Percentiles rank a stretch among this genome's conserved stretches.
Conservation (phyloP, 164 flowering plant genomes). For the Piper longum region DNA sequence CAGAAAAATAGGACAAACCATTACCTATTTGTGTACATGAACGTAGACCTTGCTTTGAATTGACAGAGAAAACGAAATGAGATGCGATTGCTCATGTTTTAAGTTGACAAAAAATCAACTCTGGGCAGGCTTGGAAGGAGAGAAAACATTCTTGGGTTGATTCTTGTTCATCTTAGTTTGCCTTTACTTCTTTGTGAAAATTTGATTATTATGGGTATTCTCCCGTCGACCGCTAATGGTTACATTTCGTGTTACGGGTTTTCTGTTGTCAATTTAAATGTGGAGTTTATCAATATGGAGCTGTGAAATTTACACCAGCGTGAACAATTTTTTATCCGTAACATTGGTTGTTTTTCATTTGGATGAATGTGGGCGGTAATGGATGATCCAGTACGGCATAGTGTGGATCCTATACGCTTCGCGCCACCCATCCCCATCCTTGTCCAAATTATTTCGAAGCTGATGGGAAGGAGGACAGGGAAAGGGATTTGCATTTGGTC, state of each 20-base stretch:
- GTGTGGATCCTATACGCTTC: not conserved
- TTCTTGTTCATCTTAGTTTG: too few species aligned
- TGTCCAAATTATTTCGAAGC: not conserved
- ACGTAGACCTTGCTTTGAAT: not conserved
- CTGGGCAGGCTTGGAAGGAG: too few species aligned
- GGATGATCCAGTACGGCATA: not conserved
- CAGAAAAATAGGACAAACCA: slow-evolving; percentile 1
- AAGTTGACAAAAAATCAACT: not conserved
- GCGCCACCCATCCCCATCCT: not conserved
- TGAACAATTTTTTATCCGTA: too few species aligned
- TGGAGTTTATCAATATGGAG: too few species aligned
- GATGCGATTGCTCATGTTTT: not conserved
- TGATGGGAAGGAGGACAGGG: not conserved
- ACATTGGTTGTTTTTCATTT: too few species aligned
- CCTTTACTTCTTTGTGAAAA: too few species aligned
- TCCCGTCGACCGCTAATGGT: too few species aligned
- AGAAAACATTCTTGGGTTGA: too few species aligned
- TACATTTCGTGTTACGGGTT: too few species aligned
- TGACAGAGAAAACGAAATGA: not conserved
- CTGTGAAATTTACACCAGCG: too few species aligned
- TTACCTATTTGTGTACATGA: not conserved
- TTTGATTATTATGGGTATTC: too few species aligned
- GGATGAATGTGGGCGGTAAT: not conserved
- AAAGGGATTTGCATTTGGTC: not conserved
- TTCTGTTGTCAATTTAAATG: too few species aligned